phyloP scores from a whole-genome alignment of 169 alveolate genomes.

The Eimeria necatrix region DNA sequence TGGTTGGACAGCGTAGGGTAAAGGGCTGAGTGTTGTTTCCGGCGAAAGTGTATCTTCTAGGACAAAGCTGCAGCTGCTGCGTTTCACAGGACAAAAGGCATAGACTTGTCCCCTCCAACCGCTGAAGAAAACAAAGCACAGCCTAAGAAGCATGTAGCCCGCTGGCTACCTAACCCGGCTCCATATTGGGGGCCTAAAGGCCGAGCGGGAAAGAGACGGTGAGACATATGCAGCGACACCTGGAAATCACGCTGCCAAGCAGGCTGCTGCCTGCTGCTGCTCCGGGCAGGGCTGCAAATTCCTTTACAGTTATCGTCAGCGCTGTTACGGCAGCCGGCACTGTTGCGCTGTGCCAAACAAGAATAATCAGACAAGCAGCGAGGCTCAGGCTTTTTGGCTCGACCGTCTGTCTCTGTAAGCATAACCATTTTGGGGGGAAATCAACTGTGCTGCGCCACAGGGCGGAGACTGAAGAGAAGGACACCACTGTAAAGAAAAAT shows the following conservation, averaged over 20 bases:
- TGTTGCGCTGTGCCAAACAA: too few species aligned
- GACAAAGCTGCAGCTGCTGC: too few species aligned
- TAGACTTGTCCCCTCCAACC: conserved; percentile 66
- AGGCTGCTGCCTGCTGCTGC: conserved; percentile 54
- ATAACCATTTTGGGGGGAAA: too few species aligned
- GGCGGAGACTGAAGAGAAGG: not conserved
- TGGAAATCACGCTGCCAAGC: not conserved
- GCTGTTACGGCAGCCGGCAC: too few species aligned
- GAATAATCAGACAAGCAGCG: too few species aligned
- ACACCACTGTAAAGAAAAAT: not conserved
- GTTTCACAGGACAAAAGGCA: conserved; percentile 54
- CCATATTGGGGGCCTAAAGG: conserved; percentile 92
- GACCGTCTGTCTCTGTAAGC: too few species aligned
- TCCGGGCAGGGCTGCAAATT: not conserved
- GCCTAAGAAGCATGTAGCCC: conserved; percentile 59
- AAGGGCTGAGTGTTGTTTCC: too few species aligned
- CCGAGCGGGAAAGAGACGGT: conserved; percentile 64
- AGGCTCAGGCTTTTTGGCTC: too few species aligned
- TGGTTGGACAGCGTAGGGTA: too few species aligned
- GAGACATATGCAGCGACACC: not conserved
- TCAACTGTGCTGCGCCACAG: not conserved
- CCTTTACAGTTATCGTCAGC: too few species aligned
- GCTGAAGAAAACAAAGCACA: not conserved
- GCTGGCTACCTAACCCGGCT: conserved; percentile 90
- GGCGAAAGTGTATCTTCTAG: too few species aligned